These are phyloP conservation scores for Solanum etuberosum DNA, from an alignment of 257 asterid genomes.

Conservation along the genomic window DNA sequence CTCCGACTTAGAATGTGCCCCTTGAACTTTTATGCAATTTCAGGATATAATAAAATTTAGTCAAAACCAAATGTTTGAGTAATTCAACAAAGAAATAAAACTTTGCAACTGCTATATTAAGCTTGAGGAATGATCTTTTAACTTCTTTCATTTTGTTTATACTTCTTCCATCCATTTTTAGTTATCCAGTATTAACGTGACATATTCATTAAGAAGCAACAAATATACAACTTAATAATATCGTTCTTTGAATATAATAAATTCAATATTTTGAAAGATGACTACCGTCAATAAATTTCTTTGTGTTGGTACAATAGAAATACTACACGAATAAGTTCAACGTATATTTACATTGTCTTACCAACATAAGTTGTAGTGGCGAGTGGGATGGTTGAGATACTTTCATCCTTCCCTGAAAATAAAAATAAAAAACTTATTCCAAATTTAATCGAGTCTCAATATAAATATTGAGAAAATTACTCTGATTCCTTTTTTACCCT, in stretches of 20 bases:
- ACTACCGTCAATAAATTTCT: not conserved
- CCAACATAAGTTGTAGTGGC: not conserved
- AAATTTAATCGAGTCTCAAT: too few relatives aligned
- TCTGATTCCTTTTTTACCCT: not conserved
- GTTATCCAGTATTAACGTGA: too few relatives aligned
- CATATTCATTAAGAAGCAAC: too few relatives aligned
- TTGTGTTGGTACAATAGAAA: not conserved
- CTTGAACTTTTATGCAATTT: not conserved
- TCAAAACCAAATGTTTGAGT: not conserved
- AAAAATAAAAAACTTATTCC: rapidly evolving
- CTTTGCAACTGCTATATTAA: not conserved
- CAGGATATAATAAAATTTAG: not conserved
- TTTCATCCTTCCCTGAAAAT: too few relatives aligned
- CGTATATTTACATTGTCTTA: not conserved
- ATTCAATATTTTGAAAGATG: too few relatives aligned
- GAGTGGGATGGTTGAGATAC: too few relatives aligned
- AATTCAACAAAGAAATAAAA: not conserved
- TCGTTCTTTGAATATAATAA: too few relatives aligned
- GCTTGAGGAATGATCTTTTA: not conserved
- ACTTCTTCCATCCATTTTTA: too few relatives aligned
- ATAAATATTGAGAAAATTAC: too few relatives aligned
- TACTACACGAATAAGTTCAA: too few relatives aligned
- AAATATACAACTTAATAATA: too few relatives aligned
- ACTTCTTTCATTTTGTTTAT: not conserved
- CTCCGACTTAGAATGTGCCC: not conserved